Evolutionary conservation across 148 eudicot genomes (phyloP).

Genomic region (Vaccinium vitisidaea): DNA sequence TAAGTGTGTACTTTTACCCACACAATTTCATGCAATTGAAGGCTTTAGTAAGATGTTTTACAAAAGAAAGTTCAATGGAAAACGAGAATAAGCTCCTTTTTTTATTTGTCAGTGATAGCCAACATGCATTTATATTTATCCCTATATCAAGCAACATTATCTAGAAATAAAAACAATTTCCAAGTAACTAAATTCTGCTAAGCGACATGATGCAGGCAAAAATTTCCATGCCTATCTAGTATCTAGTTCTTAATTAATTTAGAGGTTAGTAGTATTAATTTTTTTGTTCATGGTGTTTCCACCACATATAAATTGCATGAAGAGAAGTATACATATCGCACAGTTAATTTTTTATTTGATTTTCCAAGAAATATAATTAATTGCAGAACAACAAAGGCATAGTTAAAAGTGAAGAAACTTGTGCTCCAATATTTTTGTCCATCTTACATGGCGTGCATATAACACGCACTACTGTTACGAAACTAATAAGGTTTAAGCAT

Average conservation of each 20-base stretch:
- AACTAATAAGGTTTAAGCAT: not conserved
- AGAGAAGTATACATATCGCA: not conserved
- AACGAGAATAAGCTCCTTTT: not conserved
- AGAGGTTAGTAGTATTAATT: not conserved
- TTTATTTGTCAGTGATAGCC: not conserved
- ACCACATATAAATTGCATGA: not conserved
- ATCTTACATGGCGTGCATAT: not conserved
- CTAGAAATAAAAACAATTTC: not conserved
- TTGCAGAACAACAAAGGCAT: not conserved
- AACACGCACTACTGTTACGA: not conserved
- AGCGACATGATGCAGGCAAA: not conserved
- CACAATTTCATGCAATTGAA: not conserved
- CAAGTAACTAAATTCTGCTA: not conserved
- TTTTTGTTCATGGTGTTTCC: not conserved
- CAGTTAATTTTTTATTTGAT: not conserved
- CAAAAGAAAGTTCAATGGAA: not conserved
- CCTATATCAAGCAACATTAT: not conserved
- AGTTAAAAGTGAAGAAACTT: not conserved
- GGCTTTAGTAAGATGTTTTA: constrained; percentile 1
- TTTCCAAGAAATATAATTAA: not conserved
- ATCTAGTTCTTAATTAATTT: not conserved
- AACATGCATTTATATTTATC: no score
- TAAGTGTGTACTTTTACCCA: not conserved
- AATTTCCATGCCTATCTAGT: not conserved
- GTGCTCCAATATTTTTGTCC: not conserved